Conservation (phyloP, 768 basidiomycete genomes). For the Kwoniella newhampshirensis region DNA sequence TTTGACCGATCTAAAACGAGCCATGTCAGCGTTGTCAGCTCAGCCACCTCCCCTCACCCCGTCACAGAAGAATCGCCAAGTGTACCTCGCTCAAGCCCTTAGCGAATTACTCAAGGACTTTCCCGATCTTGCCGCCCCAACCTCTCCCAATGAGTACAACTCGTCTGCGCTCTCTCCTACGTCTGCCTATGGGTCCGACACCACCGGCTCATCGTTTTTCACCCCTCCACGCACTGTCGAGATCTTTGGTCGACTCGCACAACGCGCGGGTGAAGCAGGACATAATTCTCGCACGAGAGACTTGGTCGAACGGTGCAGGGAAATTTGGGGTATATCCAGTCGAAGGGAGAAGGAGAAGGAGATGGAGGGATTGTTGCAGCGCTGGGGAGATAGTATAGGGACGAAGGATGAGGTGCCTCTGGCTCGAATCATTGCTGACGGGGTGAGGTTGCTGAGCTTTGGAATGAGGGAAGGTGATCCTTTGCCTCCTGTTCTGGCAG, state of each 20-base stretch:
- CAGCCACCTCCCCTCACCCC: slow-evolving; percentile 19
- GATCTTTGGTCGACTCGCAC: slow-evolving; percentile 29
- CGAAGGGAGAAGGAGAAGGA: slow-evolving; percentile 40
- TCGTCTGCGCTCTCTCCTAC: slow-evolving; percentile 11
- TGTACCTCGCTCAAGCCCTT: slow-evolving; percentile 24
- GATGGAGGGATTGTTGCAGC: slow-evolving; percentile 32
- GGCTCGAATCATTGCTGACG: slow-evolving; percentile 31
- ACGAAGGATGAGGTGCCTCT: slow-evolving; percentile 24
- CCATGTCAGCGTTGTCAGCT: slow-evolving; percentile 27
- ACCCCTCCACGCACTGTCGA: slow-evolving; percentile 32
- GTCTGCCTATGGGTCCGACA: background rate
- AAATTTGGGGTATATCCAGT: slow-evolving; percentile 45
- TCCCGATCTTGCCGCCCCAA: slow-evolving; percentile 33
- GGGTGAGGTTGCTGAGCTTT: slow-evolving; percentile 29
- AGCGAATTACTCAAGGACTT: slow-evolving; percentile 26
- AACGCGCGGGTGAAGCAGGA: slow-evolving; percentile 21
- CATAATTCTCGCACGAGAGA: slow-evolving; percentile 23
- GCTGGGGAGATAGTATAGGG: slow-evolving; percentile 40
- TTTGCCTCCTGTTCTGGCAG: slow-evolving; percentile 23
- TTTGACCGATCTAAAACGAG: slow-evolving; percentile 42
- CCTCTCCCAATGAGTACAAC: slow-evolving; percentile 23
- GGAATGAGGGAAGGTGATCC: slow-evolving; percentile 21
- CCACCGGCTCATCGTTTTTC: slow-evolving; percentile 27
- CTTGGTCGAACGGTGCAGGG: slow-evolving; percentile 41
- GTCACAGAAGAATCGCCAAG: slow-evolving; percentile 27